These are phyloP conservation scores for Spergularia azorica DNA, from an alignment of 179 eudicot species.

Conservation along the genomic window DNA sequence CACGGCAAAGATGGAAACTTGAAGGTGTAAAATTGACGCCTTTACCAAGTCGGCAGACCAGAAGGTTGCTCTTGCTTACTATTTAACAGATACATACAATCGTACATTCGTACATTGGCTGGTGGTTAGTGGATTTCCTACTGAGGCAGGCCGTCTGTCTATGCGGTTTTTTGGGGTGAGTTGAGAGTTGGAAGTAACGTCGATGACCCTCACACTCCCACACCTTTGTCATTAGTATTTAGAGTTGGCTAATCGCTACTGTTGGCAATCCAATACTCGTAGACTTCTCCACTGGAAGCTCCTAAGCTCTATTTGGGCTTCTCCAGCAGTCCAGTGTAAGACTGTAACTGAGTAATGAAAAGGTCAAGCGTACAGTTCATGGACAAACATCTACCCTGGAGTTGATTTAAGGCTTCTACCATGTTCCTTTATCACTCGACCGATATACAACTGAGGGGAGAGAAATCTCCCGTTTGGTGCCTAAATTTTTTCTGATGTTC, in stretches of 20 bases:
- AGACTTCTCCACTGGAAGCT: background rate
- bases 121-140: background rate
- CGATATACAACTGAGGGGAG: too few relatives aligned
- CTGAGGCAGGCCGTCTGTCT: background rate
- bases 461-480: too few relatives aligned
- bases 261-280: background rate
- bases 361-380: too few relatives aligned
- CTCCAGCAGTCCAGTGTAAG: too few relatives aligned
- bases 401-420: too few relatives aligned
- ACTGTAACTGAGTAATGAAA: too few relatives aligned
- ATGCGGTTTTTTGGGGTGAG: constrained; percentile 21
- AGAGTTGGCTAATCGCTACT: too few relatives aligned
- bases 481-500: too few relatives aligned
- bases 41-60: background rate
- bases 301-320: background rate
- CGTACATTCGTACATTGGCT: background rate
- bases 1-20: background rate
- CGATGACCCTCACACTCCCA: too few relatives aligned
- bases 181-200: background rate
- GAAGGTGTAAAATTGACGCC: constrained; percentile 11
- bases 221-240: too few relatives aligned
- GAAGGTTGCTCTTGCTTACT: background rate
- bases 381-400: too few relatives aligned
- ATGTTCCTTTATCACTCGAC: too few relatives aligned
- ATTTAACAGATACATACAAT: background rate